Conservation (phyloP, 2,329 filamentous ascomycete genomes). For the Dothistroma septosporum region DNA sequence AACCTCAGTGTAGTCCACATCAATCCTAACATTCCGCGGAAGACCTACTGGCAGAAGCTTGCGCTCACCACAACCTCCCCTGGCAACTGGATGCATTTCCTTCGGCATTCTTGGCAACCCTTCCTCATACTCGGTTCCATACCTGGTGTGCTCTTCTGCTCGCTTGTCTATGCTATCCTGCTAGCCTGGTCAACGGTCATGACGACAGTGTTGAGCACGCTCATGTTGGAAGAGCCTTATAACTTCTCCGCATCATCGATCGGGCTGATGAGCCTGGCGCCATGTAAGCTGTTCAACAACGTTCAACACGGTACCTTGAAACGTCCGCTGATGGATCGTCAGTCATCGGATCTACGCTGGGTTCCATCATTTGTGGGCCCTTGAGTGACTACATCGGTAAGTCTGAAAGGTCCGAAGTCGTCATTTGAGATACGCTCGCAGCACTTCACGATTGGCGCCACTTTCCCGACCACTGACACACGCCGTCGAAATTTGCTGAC, state of each 20-base stretch:
- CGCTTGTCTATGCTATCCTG: slow-evolving; percentile 38
- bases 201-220: slow-evolving; percentile 35
- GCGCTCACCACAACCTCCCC: slow-evolving; percentile 34
- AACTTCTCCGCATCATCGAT: slow-evolving; percentile 49
- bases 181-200: slow-evolving; percentile 40
- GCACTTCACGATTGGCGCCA: no score
- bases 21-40: slow-evolving; percentile 35
- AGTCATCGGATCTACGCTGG: slow-evolving; percentile 46
- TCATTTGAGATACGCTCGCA: no score
- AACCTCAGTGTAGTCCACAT: slow-evolving; percentile 26
- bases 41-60: slow-evolving; percentile 45
- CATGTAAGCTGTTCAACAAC: slow-evolving; percentile 33
- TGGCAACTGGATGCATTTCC: slow-evolving; percentile 30
- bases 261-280: slow-evolving; percentile 50
- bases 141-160: slow-evolving; percentile 39
- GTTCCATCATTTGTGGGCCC: slow-evolving; percentile 44
- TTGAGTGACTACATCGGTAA: slow-evolving; percentile 43
- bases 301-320: neutral
- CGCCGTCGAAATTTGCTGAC: no score
- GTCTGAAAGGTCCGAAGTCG: no score
- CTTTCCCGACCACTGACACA: no score
- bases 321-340: neutral
- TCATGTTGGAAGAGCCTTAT: slow-evolving; percentile 37
- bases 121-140: slow-evolving; percentile 37
- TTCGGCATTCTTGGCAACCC: slow-evolving; percentile 38